Evolutionary conservation across 805 yeast genomes (phyloP).

Genomic region (Teunomyces funiuensis): DNA sequence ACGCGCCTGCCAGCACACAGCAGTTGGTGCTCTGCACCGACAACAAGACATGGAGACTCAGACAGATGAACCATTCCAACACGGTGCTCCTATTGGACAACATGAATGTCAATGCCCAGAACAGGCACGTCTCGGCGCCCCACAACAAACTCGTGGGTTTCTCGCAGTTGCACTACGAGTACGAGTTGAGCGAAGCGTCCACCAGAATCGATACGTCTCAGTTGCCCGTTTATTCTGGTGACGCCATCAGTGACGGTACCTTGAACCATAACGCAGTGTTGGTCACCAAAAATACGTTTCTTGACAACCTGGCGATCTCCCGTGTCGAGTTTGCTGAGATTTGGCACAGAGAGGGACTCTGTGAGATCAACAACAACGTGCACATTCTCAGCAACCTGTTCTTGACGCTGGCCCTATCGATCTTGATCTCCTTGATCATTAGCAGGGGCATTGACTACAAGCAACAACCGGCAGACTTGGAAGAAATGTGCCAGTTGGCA

Average conservation of each 20-base stretch:
- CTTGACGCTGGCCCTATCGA: slow-evolving; percentile 27
- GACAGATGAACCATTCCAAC: slow-evolving; percentile 87
- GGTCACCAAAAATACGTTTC: slow-evolving; percentile 32
- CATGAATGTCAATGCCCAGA: slow-evolving; percentile 9
- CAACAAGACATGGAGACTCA: slow-evolving; percentile 57
- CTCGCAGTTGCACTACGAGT: slow-evolving; percentile 30
- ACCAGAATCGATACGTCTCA: slow-evolving; percentile 32
- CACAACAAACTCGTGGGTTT: slow-evolving; percentile 28
- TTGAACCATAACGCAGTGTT: not conserved
- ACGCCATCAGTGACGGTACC: not conserved
- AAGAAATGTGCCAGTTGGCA: slow-evolving; percentile 13
- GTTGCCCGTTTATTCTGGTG: slow-evolving; percentile 25
- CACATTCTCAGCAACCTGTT: slow-evolving; percentile 26
- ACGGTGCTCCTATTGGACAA: slow-evolving; percentile 57
- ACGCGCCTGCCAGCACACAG: slow-evolving; percentile 4
- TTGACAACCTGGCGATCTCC: slow-evolving; percentile 54
- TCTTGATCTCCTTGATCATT: slow-evolving; percentile 27
- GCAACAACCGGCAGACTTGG: slow-evolving; percentile 18
- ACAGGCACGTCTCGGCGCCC: not conserved
- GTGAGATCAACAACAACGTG: slow-evolving; percentile 48
- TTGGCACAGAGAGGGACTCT: slow-evolving; percentile 60
- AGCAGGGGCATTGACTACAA: slow-evolving; percentile 22
- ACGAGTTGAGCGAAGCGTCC: slow-evolving; percentile 28
- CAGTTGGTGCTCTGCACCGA: slow-evolving; percentile 64
- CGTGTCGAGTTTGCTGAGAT: slow-evolving; percentile 46